Percentiles rank a stretch among this genome's conserved stretches.
Evolutionary conservation across 2,329 filamentous ascomycete species (phyloP).

Genomic region (Cryoendolithus antarcticus): DNA sequence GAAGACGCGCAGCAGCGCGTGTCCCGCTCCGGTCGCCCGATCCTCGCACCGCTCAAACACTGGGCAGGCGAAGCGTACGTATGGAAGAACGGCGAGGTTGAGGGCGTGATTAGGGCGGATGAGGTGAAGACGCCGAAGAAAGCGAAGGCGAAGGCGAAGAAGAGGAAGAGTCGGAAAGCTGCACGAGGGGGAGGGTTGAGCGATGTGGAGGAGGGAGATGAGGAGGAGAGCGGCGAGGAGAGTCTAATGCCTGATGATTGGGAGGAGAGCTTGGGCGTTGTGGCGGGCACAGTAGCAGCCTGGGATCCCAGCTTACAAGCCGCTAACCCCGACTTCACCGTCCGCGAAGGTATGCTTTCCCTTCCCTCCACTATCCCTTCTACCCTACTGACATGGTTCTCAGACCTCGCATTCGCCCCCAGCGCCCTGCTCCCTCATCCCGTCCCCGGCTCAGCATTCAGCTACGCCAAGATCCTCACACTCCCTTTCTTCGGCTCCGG

Average conservation of each 20-base stretch:
- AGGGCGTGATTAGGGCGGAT: conserved; percentile 65
- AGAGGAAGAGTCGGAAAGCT: conserved; percentile 14
- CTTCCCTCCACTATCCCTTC: not conserved
- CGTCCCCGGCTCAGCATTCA: conserved; percentile 58
- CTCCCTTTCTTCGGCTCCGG: conserved; percentile 80
- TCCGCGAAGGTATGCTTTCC: conserved; percentile 25
- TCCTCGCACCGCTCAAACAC: conserved; percentile 65
- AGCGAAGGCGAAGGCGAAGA: conserved; percentile 25
- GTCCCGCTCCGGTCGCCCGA: conserved; percentile 65
- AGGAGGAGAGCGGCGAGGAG: conserved; percentile 37
- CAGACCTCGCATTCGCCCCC: conserved; percentile 49
- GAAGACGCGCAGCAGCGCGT: conserved; percentile 45
- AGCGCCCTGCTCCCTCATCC: conserved; percentile 45
- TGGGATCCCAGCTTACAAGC: conserved; percentile 32
- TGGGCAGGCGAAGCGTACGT: conserved; percentile 78
- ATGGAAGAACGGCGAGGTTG: conserved; percentile 56
- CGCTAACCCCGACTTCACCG: conserved; percentile 26
- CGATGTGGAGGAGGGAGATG: conserved; percentile 21
- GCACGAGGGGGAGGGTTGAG: conserved; percentile 4
- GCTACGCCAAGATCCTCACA: conserved; percentile 77
- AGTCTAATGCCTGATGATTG: conserved; percentile 51
- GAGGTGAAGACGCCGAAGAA: conserved; percentile 33
- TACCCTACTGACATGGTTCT: not conserved
- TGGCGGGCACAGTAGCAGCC: conserved; percentile 50
- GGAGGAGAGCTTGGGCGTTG: conserved; percentile 54